Conservation (phyloP, 768 basidiomycete species). For the Calocybe cyanea region DNA sequence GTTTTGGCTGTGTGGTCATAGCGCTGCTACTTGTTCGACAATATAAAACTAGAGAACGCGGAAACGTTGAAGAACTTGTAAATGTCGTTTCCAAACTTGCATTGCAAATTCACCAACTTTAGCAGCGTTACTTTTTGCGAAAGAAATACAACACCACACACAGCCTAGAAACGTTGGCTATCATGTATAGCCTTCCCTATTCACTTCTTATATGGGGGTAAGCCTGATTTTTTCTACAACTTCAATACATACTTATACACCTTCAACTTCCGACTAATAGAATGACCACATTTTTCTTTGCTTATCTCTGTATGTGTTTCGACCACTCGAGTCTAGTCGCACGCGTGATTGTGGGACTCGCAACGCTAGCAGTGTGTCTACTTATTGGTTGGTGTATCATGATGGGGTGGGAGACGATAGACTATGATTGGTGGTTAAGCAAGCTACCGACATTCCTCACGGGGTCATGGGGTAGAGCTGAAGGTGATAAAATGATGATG, state of each 20-base stretch:
- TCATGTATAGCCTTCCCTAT: conserved; percentile 9
- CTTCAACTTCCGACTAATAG: conserved; percentile 6
- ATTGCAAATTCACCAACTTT: neutral
- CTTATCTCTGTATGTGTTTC: conserved; percentile 24
- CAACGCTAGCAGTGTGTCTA: conserved; percentile 7
- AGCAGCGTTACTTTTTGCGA: neutral
- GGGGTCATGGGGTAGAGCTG: too few relatives aligned
- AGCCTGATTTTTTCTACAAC: neutral
- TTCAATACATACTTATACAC: neutral
- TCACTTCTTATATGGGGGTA: conserved; percentile 9
- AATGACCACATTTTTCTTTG: conserved; percentile 22
- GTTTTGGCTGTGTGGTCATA: conserved; percentile 38
- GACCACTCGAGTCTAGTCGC: conserved; percentile 15
- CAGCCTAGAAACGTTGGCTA: conserved; percentile 3
- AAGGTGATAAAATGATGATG: too few relatives aligned
- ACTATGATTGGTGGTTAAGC: neutral
- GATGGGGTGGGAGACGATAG: conserved; percentile 16
- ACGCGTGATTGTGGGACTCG: conserved; percentile 12
- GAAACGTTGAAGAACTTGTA: conserved; percentile 31
- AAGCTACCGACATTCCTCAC: too few relatives aligned
- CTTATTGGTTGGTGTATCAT: conserved; percentile 23
- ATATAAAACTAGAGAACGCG: conserved; percentile 29
- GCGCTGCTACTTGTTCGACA: conserved; percentile 40
- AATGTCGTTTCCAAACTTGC: conserved; percentile 7
- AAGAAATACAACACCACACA: neutral